phyloP scores from a whole-genome alignment of 2,329 filamentous ascomycete species.

The Myotisia sp. region DNA sequence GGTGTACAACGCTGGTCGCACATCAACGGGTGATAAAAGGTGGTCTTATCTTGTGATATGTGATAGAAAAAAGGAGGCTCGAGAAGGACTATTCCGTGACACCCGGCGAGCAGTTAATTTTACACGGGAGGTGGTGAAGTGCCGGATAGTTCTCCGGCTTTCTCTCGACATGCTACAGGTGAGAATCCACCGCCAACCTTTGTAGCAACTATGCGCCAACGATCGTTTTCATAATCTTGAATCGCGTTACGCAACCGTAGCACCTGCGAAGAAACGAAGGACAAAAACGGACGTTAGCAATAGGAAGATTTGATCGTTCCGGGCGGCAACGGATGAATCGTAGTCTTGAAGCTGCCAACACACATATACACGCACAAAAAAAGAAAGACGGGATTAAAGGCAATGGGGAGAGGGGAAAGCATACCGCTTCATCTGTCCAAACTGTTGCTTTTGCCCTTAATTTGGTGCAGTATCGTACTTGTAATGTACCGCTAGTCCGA shows the following conservation, averaged over 20 bases:
- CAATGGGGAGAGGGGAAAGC: too few relatives aligned
- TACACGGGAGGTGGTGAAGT: conserved; percentile 1
- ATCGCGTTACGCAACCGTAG: conserved; percentile 27
- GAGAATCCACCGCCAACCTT: conserved; percentile 87
- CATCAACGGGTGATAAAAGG: conserved; percentile 4
- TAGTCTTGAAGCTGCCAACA: too few relatives aligned
- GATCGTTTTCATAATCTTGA: conserved; percentile 44
- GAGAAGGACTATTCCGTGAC: background rate
- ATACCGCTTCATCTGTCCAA: conserved; percentile 86
- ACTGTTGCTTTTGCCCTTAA: conserved; percentile 84
- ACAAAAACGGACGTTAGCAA: conserved; percentile 5
- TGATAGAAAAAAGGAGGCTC: background rate
- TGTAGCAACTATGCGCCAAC: conserved; percentile 80
- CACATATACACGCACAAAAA: background rate
- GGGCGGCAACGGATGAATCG: too few relatives aligned
- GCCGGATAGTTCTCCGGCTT: conserved; percentile 46
- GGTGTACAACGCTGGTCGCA: conserved; percentile 8
- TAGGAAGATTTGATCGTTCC: too few relatives aligned
- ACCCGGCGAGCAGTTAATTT: background rate
- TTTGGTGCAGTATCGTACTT: conserved; percentile 91
- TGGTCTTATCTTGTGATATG: conserved; percentile 1
- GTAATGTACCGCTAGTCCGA: conserved; percentile 73
- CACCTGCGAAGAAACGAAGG: conserved; percentile 17
- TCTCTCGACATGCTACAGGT: conserved; percentile 71
- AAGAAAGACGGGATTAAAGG: background rate